Conservation (phyloP, 2,329 filamentous ascomycete species). For the Colletotrichum liriopes region DNA sequence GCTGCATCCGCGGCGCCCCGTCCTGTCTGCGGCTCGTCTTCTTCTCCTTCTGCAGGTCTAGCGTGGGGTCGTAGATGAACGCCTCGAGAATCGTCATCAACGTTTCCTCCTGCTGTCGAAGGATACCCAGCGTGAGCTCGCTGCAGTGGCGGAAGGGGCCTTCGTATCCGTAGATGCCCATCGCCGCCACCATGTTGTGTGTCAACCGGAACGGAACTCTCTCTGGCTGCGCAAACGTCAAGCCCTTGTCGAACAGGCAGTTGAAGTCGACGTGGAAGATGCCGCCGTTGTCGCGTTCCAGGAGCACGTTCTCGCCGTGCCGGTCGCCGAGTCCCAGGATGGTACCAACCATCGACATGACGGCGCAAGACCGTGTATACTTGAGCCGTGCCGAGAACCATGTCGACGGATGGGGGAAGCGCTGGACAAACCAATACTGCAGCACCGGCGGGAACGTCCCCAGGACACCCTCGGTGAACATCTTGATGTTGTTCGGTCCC, state of each 20-base stretch:
- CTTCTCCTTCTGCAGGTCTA: constrained; percentile 87
- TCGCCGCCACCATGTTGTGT: constrained; percentile 98
- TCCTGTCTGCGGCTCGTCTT: constrained; percentile 63
- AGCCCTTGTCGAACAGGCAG: constrained; percentile 97
- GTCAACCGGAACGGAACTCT: constrained; percentile 96
- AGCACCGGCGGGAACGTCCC: constrained; percentile 85
- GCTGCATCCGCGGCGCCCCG: constrained; percentile 64
- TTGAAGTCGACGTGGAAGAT: constrained; percentile 99
- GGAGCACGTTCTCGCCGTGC: constrained; percentile 96
- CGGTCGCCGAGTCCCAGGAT: constrained; percentile 94
- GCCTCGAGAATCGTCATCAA: constrained; percentile 98
- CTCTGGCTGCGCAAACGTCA: constrained; percentile 95
- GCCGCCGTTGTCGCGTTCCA: constrained; percentile 94
- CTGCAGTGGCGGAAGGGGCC: constrained; percentile 92
- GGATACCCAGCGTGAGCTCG: constrained; percentile 87
- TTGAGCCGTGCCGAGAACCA: constrained; percentile 93
- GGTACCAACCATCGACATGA: constrained; percentile 99
- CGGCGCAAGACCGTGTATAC: constrained; percentile 94
- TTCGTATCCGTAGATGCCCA: constrained; percentile 95
- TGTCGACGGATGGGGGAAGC: constrained; percentile 91
- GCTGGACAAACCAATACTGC: constrained; percentile 95
- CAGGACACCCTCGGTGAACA: constrained; percentile 79
- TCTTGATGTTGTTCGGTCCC: constrained; percentile 71
- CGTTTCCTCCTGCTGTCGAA: constrained; percentile 94
- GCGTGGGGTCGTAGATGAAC: constrained; percentile 96